phyloP scores from a whole-genome alignment of 495 filamentous ascomycete species.

The Cercophora sp. region DNA sequence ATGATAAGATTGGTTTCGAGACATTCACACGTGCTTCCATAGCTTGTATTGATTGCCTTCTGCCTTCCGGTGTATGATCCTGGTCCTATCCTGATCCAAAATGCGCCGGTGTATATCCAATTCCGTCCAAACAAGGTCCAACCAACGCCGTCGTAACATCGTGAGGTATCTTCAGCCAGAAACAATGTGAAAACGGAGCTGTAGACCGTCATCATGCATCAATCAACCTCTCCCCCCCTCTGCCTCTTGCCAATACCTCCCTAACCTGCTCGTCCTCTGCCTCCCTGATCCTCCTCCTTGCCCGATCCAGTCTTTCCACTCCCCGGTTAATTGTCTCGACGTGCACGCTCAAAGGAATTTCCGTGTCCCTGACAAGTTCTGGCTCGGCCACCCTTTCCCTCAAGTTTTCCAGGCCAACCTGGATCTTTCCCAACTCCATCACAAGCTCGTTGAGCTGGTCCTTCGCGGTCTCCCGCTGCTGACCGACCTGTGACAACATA shows the following conservation, averaged over 20 bases:
- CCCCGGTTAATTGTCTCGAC: constrained; percentile 65
- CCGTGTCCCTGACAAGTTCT: constrained; percentile 41
- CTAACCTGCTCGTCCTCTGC: constrained; percentile 54
- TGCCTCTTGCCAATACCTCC: constrained; percentile 46
- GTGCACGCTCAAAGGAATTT: constrained; percentile 63
- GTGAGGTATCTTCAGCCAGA: too few relatives aligned
- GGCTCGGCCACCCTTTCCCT: constrained; percentile 61
- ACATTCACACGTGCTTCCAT: too few relatives aligned
- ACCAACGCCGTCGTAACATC: neutral
- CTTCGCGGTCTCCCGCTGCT: constrained; percentile 57
- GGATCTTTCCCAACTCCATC: constrained; percentile 62
- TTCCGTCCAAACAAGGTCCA: too few relatives aligned
- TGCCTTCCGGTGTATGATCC: too few relatives aligned
- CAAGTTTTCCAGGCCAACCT: constrained; percentile 61
- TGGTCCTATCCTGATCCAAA: too few relatives aligned
- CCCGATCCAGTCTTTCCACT: constrained; percentile 59
- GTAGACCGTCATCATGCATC: constrained; percentile 18
- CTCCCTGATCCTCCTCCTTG: constrained; percentile 51
- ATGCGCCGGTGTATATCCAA: too few relatives aligned
- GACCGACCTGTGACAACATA: constrained; percentile 54
- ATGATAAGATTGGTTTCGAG: too few relatives aligned
- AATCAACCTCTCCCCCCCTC: constrained; percentile 22
- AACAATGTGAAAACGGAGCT: neutral
- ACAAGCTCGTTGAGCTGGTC: constrained; percentile 56
- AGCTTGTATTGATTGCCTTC: too few relatives aligned